Percentiles rank a stretch among this genome's conserved stretches.
Evolutionary conservation across 2,329 filamentous ascomycete genomes (phyloP).

Genomic region (Penicillium sp.): DNA sequence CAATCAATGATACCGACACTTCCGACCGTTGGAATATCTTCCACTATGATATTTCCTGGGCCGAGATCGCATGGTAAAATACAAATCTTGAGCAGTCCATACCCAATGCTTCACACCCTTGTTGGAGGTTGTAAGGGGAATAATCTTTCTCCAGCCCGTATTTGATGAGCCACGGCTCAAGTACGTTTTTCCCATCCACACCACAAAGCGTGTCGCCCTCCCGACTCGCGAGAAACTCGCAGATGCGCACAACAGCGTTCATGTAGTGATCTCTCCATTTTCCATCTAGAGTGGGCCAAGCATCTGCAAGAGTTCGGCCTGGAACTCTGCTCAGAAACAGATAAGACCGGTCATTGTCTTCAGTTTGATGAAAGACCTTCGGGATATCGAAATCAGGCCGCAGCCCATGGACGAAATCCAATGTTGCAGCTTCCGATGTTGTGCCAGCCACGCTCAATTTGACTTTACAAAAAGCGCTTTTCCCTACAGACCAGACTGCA

Average conservation of each 20-base stretch:
- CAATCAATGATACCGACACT: conserved; percentile 5
- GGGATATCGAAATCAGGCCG: not conserved
- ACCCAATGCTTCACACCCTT: not conserved
- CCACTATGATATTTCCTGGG: not conserved
- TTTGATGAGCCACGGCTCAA: not conserved
- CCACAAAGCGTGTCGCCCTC: conserved; percentile 2
- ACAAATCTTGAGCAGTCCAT: not conserved
- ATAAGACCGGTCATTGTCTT: conserved; percentile 25
- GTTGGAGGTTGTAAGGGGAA: not conserved
- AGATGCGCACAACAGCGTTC: not conserved
- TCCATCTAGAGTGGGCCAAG: conserved; percentile 27
- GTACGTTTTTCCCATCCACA: not conserved
- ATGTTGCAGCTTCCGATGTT: conserved; percentile 14
- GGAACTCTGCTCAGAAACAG: too few relatives aligned
- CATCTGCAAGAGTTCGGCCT: conserved; percentile 26
- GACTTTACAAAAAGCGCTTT: too few relatives aligned
- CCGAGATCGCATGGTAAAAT: not conserved
- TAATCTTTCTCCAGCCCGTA: conserved; percentile 9
- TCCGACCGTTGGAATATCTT: not conserved
- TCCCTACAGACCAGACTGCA: too few relatives aligned
- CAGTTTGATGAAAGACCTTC: conserved; percentile 2
- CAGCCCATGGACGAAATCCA: not conserved
- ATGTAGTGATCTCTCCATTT: conserved; percentile 23
- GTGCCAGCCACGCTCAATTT: conserved; percentile 7
- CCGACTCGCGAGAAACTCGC: not conserved